A percentile compares a stretch with the other conserved stretches of the same genome.
phyloP scores from a whole-genome alignment of 2,329 filamentous ascomycete species.

The Aspergillus aculeatus region DNA sequence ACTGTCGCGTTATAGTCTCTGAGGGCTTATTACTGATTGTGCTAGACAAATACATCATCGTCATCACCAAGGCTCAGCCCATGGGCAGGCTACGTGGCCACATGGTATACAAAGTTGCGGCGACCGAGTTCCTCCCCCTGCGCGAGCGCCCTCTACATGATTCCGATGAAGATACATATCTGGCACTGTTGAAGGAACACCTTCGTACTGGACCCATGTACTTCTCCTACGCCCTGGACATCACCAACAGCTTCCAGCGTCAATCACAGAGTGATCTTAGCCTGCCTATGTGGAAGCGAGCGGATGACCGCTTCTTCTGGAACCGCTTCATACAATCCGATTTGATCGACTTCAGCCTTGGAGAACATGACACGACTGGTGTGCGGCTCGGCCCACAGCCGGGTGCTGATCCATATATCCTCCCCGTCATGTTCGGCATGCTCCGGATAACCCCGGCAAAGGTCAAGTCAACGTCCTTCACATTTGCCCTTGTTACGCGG shows the following conservation, averaged over 20 bases:
- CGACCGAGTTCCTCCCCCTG: slow-evolving; percentile 90
- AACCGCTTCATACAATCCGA: slow-evolving; percentile 91
- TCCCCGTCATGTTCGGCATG: slow-evolving; percentile 96
- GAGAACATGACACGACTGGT: slow-evolving; percentile 49
- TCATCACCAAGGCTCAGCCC: slow-evolving; percentile 90
- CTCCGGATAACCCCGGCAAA: slow-evolving; percentile 83
- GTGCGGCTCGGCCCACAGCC: slow-evolving; percentile 60
- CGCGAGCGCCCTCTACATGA: slow-evolving; percentile 90
- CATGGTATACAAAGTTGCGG: slow-evolving; percentile 89
- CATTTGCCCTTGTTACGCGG: slow-evolving; percentile 82
- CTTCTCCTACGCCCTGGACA: slow-evolving; percentile 95
- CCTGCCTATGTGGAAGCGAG: slow-evolving; percentile 80
- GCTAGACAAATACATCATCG: slow-evolving; percentile 88
- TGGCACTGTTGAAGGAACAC: slow-evolving; percentile 75
- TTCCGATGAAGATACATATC: slow-evolving; percentile 89
- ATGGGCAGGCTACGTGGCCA: slow-evolving; percentile 91
- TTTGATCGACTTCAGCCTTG: slow-evolving; percentile 80
- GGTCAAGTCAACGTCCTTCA: slow-evolving; percentile 80
- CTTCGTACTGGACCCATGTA: slow-evolving; percentile 88
- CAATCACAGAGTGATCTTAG: slow-evolving; percentile 74
- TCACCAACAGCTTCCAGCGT: slow-evolving; percentile 95
- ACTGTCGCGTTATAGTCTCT: background rate
- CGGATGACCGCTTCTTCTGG: slow-evolving; percentile 99
- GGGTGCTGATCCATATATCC: slow-evolving; percentile 82
- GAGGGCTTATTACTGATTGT: slow-evolving; percentile 18